Evolutionary conservation across 352 stramenopile species (phyloP).

Genomic region (Phytophthora pistaciae): DNA sequence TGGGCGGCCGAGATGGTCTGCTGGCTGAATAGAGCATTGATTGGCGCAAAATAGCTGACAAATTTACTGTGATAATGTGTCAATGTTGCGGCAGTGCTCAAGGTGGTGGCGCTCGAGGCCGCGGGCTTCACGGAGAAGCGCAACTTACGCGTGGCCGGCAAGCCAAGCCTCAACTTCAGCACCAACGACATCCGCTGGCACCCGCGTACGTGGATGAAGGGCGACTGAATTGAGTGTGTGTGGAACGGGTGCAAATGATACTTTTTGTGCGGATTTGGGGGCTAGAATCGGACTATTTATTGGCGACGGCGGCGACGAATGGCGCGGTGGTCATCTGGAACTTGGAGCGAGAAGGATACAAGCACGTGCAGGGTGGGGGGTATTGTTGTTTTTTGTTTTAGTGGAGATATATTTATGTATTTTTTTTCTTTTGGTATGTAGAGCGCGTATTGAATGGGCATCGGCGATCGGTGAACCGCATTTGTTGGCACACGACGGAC

Average conservation of each 20-base stretch:
- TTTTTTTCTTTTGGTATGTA: conserved; percentile 21
- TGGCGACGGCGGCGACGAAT: conserved; percentile 88
- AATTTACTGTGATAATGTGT: not conserved
- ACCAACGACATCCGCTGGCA: conserved; percentile 93
- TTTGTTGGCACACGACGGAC: conserved; percentile 89
- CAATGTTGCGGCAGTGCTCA: conserved; percentile 63
- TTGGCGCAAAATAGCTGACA: conserved; percentile 4
- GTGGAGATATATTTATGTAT: not conserved
- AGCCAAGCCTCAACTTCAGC: conserved; percentile 88
- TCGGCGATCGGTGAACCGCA: conserved; percentile 87
- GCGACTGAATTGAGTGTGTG: not conserved
- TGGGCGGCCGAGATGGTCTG: conserved; percentile 80
- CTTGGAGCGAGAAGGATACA: conserved; percentile 87
- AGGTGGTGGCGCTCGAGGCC: conserved; percentile 84
- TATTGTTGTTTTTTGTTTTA: not conserved
- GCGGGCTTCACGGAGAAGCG: conserved; percentile 84
- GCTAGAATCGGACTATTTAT: conserved; percentile 82
- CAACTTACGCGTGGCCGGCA: conserved; percentile 82
- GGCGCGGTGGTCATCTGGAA: conserved; percentile 90
- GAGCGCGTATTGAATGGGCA: conserved; percentile 85
- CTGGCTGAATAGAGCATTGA: conserved; percentile 17
- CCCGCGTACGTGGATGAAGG: conserved; percentile 59
- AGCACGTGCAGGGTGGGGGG: conserved; percentile 81
- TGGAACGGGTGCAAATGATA: not conserved
- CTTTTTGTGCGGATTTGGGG: conserved; percentile 3